A percentile compares a stretch with the other conserved stretches of the same genome.
Conservation (phyloP, 331 rosid genomes). For the Quercus tomentella region DNA sequence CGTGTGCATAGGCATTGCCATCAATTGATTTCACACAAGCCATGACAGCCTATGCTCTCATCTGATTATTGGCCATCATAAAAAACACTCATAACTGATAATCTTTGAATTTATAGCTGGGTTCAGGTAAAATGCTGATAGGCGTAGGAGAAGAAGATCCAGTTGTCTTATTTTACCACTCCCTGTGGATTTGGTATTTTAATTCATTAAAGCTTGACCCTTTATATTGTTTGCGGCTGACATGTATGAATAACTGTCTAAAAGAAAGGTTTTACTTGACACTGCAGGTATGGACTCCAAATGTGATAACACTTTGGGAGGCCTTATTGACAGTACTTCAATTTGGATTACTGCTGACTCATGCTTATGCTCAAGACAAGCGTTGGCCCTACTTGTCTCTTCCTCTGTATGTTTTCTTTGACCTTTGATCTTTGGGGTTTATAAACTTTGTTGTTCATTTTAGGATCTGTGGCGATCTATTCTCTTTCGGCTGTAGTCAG, state of each 20-base stretch:
- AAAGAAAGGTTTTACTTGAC: slow-evolving; percentile 2
- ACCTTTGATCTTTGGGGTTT: slow-evolving; percentile 8
- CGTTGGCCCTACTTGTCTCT: slow-evolving; percentile 87
- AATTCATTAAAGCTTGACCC: not conserved
- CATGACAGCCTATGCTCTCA: slow-evolving; percentile 5
- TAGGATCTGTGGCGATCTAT: not conserved
- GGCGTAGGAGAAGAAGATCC: slow-evolving; percentile 1
- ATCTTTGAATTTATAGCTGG: slow-evolving; percentile 11
- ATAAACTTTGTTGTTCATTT: not conserved
- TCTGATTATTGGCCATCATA: slow-evolving; percentile 13
- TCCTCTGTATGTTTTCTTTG: slow-evolving; percentile 61
- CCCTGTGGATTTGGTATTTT: not conserved
- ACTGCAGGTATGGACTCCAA: slow-evolving; percentile 89
- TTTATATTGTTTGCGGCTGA: slow-evolving; percentile 8
- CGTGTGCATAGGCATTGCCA: slow-evolving; percentile 14
- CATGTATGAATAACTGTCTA: slow-evolving; percentile 10
- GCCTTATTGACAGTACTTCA: slow-evolving; percentile 87
- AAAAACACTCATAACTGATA: not conserved
- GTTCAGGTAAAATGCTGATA: not conserved
- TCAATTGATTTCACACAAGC: slow-evolving; percentile 2
- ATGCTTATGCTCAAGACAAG: slow-evolving; percentile 98
- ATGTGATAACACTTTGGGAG: slow-evolving; percentile 85
- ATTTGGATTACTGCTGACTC: slow-evolving; percentile 75
- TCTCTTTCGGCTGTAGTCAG: slow-evolving; percentile 3
- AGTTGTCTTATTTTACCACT: slow-evolving; percentile 15